phyloP scores from a whole-genome alignment of 495 filamentous ascomycete species.

The Recurvomyces mirabilis region DNA sequence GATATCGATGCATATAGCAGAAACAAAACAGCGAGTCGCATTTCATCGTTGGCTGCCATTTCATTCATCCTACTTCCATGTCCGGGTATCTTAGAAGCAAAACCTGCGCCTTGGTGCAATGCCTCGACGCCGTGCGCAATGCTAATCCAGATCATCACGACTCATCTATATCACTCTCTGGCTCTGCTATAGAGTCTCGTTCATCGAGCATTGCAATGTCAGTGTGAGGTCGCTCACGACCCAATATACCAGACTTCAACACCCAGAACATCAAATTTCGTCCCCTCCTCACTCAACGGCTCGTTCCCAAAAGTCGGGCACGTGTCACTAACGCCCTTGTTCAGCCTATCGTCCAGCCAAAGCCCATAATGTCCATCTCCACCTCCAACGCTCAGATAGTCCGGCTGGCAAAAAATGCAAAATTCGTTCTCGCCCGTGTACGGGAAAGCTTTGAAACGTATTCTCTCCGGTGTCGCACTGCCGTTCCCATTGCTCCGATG shows the following conservation, averaged over 20 bases:
- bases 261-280: slow-evolving; percentile 83
- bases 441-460: slow-evolving; percentile 93
- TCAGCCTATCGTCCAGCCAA: slow-evolving; percentile 84
- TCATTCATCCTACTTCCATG: too few relatives aligned
- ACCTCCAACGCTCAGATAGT: slow-evolving; percentile 79
- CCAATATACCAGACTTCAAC: slow-evolving; percentile 48
- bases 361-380: slow-evolving; percentile 84
- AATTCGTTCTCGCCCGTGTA: slow-evolving; percentile 96
- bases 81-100: too few relatives aligned
- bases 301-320: slow-evolving; percentile 94
- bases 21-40: too few relatives aligned
- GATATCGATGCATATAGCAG: too few relatives aligned
- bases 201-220: too few relatives aligned
- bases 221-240: too few relatives aligned
- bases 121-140: too few relatives aligned
- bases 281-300: slow-evolving; percentile 83
- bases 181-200: too few relatives aligned
- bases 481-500: slow-evolving; percentile 16
- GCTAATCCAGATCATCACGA: too few relatives aligned
- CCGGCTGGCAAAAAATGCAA: slow-evolving; percentile 80
- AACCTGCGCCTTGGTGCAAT: too few relatives aligned
- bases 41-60: too few relatives aligned
- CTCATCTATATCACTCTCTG: too few relatives aligned
- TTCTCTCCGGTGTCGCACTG: slow-evolving; percentile 45
- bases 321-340: slow-evolving; percentile 66